These are phyloP conservation scores for Fusarium floridanum DNA, from an alignment of 2,329 filamentous ascomycete genomes.

Conservation along the genomic window DNA sequence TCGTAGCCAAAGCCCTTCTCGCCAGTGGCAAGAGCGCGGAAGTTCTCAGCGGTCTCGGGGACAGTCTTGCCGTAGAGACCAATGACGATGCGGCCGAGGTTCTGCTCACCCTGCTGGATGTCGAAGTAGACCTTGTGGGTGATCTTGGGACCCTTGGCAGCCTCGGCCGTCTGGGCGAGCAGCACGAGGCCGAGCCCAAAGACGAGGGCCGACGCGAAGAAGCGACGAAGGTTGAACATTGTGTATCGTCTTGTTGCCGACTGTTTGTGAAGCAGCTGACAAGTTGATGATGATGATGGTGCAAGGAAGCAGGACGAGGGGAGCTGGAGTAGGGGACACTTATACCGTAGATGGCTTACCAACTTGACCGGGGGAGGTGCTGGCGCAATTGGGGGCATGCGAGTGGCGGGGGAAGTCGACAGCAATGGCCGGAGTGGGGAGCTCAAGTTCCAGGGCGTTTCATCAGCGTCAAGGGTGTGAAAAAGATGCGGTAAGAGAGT, in stretches of 20 bases:
- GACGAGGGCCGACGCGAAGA: slow-evolving; percentile 80
- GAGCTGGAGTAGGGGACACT: slow-evolving; percentile 41
- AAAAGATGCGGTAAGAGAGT: not conserved
- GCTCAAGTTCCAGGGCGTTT: slow-evolving; percentile 43
- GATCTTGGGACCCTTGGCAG: slow-evolving; percentile 91
- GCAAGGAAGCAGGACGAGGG: slow-evolving; percentile 28
- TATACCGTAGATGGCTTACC: slow-evolving; percentile 39
- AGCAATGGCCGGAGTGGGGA: slow-evolving; percentile 28
- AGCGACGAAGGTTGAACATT: slow-evolving; percentile 82
- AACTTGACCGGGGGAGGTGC: slow-evolving; percentile 35
- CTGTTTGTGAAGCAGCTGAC: slow-evolving; percentile 21
- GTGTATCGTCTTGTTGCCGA: slow-evolving; percentile 50
- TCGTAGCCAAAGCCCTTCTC: slow-evolving; percentile 90
- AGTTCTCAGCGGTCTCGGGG: slow-evolving; percentile 81
- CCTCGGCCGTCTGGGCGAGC: slow-evolving; percentile 80
- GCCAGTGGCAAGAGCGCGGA: slow-evolving; percentile 84
- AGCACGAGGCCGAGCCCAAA: slow-evolving; percentile 80
- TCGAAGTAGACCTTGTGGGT: slow-evolving; percentile 96
- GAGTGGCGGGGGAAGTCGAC: slow-evolving; percentile 19
- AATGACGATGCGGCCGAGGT: slow-evolving; percentile 80
- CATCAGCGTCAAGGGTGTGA: not conserved
- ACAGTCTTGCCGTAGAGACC: slow-evolving; percentile 91
- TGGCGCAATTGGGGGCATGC: slow-evolving; percentile 37
- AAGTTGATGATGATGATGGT: slow-evolving; percentile 36
- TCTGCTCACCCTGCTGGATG: slow-evolving; percentile 80